A percentile compares a stretch with the other conserved stretches of the same genome.
These are phyloP conservation scores for Carex scoparia DNA, from an alignment of 176 grass and related monocot species.

Conservation along the genomic window DNA sequence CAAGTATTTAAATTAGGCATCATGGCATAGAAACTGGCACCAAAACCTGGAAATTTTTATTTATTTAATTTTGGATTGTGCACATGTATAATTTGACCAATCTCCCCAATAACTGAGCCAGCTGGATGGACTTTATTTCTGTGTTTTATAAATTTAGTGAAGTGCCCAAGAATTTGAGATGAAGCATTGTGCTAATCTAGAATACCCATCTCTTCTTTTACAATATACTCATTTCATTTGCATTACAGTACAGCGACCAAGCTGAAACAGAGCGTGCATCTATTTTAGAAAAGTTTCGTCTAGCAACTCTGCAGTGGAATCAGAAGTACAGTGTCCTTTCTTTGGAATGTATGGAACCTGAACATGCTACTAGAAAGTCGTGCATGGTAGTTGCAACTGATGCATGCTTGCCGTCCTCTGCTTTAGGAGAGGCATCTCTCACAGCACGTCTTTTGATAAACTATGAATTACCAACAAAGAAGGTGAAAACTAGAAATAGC, in stretches of 20 bases:
- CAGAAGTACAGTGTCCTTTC: constrained; percentile 33
- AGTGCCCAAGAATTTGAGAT: not conserved
- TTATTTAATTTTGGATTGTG: not conserved
- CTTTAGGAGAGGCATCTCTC: constrained; percentile 63
- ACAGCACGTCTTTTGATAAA: constrained; percentile 71
- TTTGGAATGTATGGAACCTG: constrained; percentile 32
- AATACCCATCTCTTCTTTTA: not conserved
- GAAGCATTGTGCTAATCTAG: not conserved
- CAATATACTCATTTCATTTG: constrained; percentile 13
- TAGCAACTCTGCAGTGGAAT: constrained; percentile 49
- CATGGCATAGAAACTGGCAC: not conserved
- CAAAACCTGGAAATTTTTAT: not conserved
- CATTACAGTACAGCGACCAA: constrained; percentile 77
- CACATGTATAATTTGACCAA: not conserved
- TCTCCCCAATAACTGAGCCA: not conserved
- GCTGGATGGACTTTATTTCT: not conserved
- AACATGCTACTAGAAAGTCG: constrained; percentile 33
- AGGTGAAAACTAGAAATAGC: constrained; percentile 30
- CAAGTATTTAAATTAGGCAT: not conserved
- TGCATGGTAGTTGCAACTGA: constrained; percentile 74
- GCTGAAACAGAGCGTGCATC: constrained; percentile 63
- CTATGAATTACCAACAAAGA: constrained; percentile 82
- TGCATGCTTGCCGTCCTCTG: constrained; percentile 67
- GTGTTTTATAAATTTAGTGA: not conserved
- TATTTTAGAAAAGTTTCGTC: constrained; percentile 66